Conservation (phyloP, 345 rosid genomes). For the Rhodamnia argentea region DNA sequence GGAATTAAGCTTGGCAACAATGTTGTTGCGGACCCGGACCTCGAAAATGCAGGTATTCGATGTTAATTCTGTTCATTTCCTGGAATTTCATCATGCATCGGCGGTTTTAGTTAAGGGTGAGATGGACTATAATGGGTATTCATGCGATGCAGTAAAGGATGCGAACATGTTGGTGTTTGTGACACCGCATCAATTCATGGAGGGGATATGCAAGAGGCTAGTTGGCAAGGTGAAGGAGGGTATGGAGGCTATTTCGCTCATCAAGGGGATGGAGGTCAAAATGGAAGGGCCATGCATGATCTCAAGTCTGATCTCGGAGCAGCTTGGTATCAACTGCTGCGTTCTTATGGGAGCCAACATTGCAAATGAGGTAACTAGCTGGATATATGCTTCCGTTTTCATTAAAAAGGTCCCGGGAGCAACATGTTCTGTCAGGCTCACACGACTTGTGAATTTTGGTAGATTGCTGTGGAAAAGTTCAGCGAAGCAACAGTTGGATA, state of each 20-base stretch:
- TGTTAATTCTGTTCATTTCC: not conserved
- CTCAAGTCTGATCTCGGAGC: conserved; percentile 63
- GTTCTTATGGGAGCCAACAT: conserved; percentile 98
- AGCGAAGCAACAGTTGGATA: conserved; percentile 97
- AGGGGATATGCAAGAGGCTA: conserved; percentile 75
- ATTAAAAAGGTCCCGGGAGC: not conserved
- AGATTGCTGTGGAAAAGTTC: conserved; percentile 89
- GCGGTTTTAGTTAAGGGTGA: not conserved
- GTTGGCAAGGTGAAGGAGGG: conserved; percentile 51
- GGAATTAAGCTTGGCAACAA: conserved; percentile 83
- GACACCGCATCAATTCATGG: conserved; percentile 92
- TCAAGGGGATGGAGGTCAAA: conserved; percentile 95
- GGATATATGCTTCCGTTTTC: not conserved
- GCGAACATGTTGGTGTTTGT: conserved; percentile 91
- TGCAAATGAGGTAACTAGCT: conserved; percentile 65
- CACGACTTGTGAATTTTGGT: not conserved
- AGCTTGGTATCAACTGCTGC: conserved; percentile 66
- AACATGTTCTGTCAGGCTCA: not conserved
- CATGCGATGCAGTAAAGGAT: conserved; percentile 46
- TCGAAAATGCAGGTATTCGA: conserved; percentile 72
- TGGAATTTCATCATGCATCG: not conserved
- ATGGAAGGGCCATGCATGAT: conserved; percentile 95
- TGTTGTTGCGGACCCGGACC: conserved; percentile 81
- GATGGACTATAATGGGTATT: not conserved
- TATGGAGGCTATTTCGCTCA: conserved; percentile 80